Percentiles rank a stretch among this genome's conserved stretches.
Evolutionary conservation across 139 green algal species (phyloP).

Genomic region (Limnomonas spitsbergensis): DNA sequence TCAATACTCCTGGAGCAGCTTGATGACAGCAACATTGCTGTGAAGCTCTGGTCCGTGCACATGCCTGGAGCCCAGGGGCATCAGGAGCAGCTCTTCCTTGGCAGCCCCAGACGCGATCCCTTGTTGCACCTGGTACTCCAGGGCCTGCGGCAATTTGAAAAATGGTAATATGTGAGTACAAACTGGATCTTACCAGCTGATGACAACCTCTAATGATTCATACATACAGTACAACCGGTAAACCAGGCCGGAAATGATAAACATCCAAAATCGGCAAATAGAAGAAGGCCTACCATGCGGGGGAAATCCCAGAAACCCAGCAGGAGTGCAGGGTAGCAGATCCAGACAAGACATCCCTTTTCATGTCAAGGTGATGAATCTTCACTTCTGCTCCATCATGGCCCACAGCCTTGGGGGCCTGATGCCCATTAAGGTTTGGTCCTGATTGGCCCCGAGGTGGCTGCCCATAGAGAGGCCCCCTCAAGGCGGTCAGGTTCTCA

Average conservation of each 20-base stretch:
- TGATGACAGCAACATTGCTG: conserved; percentile 20
- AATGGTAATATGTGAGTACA: neutral
- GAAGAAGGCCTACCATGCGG: too few relatives aligned
- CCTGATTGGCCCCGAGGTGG: too few relatives aligned
- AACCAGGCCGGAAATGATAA: neutral
- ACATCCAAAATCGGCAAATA: neutral
- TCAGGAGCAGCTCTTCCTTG: conserved; percentile 39
- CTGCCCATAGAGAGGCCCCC: too few relatives aligned
- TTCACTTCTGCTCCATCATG: too few relatives aligned
- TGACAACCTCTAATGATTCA: too few relatives aligned
- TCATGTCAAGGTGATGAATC: too few relatives aligned
- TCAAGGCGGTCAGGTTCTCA: too few relatives aligned
- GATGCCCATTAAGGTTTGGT: too few relatives aligned
- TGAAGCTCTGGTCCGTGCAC: conserved; percentile 30
- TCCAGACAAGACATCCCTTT: too few relatives aligned
- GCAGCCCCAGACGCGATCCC: conserved; percentile 57
- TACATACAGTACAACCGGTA: neutral
- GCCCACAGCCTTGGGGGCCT: too few relatives aligned
- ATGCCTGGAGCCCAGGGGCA: conserved; percentile 14
- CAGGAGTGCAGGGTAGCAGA: too few relatives aligned
- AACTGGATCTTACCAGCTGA: neutral
- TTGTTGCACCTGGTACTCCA: conserved; percentile 88
- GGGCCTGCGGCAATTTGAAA: conserved; percentile 45
- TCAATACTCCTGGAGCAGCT: conserved; percentile 27
- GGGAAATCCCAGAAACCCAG: too few relatives aligned